Percentiles rank a stretch among this genome's conserved stretches.
Evolutionary conservation across 1,284 basidiomycete species (phyloP).

Genomic region (Fomitopsis betulina): DNA sequence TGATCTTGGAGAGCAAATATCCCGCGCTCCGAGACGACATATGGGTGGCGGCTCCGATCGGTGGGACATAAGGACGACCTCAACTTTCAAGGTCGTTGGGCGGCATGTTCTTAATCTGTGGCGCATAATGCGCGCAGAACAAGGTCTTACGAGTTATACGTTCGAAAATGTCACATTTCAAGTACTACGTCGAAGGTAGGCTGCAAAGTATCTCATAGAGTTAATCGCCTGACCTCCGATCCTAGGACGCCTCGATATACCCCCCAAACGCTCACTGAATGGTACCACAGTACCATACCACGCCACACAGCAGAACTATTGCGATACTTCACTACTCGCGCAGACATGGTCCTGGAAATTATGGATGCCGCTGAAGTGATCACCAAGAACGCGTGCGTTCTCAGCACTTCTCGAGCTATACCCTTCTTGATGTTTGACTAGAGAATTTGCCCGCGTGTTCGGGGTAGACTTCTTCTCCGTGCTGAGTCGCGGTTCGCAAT

Average conservation of each 20-base stretch:
- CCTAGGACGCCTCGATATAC: constrained; percentile 77
- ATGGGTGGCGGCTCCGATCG: constrained; percentile 46
- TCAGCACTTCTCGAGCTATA: neutral
- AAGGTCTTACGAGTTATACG: constrained; percentile 76
- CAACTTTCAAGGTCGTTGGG: constrained; percentile 82
- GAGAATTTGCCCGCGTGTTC: constrained; percentile 95
- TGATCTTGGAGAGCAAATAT: constrained; percentile 63
- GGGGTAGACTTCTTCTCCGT: constrained; percentile 98
- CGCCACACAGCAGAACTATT: constrained; percentile 53
- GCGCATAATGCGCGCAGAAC: constrained; percentile 88
- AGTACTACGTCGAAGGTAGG: constrained; percentile 66
- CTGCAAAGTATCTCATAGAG: neutral
- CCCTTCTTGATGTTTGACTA: constrained; percentile 25
- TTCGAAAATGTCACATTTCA: constrained; percentile 91
- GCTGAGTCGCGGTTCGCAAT: constrained; percentile 91
- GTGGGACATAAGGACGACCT: constrained; percentile 76
- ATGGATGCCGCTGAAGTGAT: constrained; percentile 78
- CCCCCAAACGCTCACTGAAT: constrained; percentile 59
- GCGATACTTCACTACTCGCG: constrained; percentile 60
- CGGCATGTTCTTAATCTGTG: constrained; percentile 92
- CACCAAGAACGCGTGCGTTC: constrained; percentile 81
- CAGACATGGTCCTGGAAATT: constrained; percentile 69
- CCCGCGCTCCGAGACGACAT: constrained; percentile 52
- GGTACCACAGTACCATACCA: constrained; percentile 64
- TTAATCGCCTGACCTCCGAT: neutral